These are phyloP conservation scores for Anacardium occidentale DNA, from an alignment of 345 rosid genomes.

Conservation along the genomic window DNA sequence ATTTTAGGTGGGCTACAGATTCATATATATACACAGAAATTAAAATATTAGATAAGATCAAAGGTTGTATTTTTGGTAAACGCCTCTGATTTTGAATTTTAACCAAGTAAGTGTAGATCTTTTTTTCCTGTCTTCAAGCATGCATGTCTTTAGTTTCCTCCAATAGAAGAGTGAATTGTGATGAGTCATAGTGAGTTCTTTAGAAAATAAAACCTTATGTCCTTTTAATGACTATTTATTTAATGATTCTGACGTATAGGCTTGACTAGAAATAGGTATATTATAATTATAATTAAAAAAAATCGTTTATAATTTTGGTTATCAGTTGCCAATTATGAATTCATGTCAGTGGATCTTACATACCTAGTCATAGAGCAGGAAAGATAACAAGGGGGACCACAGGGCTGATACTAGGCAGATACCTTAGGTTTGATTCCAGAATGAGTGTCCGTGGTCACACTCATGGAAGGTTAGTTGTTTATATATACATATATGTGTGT, in stretches of 20 bases:
- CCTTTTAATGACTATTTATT: neutral
- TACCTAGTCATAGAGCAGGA: neutral
- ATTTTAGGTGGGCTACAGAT: no score
- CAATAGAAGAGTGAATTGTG: neutral
- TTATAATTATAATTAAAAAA: neutral
- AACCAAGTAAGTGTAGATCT: no score
- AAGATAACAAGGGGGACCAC: neutral
- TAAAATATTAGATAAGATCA: no score
- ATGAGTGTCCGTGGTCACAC: neutral
- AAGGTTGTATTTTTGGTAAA: no score
- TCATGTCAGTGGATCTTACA: neutral
- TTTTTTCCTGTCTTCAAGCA: neutral
- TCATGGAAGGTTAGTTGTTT: neutral
- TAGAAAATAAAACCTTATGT: constrained; percentile 1
- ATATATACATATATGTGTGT: no score
- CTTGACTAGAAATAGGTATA: neutral
- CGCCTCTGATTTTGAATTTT: no score
- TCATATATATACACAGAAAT: no score
- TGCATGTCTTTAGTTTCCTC: neutral
- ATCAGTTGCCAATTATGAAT: neutral
- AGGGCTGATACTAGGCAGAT: neutral
- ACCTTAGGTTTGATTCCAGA: neutral
- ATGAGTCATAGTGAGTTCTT: neutral
- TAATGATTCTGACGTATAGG: neutral
- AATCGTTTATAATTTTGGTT: neutral